Percentiles rank a stretch among this genome's conserved stretches.
phyloP scores from a whole-genome alignment of 2,329 filamentous ascomycete species.

The Penicillium sp. region DNA sequence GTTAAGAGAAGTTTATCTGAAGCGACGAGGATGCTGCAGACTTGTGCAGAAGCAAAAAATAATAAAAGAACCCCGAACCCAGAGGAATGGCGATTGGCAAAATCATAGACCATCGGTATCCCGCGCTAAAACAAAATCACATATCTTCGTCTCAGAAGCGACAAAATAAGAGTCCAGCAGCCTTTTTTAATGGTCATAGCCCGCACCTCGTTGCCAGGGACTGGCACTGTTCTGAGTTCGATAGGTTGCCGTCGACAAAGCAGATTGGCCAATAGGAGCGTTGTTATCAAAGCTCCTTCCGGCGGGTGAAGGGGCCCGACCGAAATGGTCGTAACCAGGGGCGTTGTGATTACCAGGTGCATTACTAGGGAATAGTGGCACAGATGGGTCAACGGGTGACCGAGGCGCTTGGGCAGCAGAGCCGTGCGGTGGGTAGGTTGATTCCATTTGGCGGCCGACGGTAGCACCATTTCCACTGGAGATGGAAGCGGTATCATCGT shows the following conservation, averaged over 20 bases:
- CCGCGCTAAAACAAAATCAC: slow-evolving; percentile 33
- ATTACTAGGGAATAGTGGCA: slow-evolving; percentile 48
- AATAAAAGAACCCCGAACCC: slow-evolving; percentile 22
- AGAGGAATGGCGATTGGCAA: slow-evolving; percentile 20
- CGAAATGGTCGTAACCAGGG: slow-evolving; percentile 35
- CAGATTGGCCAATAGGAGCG: slow-evolving; percentile 34
- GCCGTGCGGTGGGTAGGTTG: slow-evolving; percentile 28
- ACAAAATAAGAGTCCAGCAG: slow-evolving; percentile 20
- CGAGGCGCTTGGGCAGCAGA: slow-evolving; percentile 41
- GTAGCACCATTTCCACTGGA: slow-evolving; percentile 51
- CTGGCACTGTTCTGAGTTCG: slow-evolving; percentile 55
- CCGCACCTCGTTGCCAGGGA: slow-evolving; percentile 65
- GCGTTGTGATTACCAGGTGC: slow-evolving; percentile 40
- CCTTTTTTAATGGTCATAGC: slow-evolving; percentile 56
- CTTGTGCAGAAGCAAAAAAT: slow-evolving; percentile 9
- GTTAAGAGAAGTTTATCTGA: slow-evolving; percentile 9
- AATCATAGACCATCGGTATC: slow-evolving; percentile 27
- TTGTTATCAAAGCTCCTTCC: slow-evolving; percentile 30
- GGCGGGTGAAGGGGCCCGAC: slow-evolving; percentile 34
- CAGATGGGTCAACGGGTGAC: slow-evolving; percentile 50
- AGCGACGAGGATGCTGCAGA: slow-evolving; percentile 3
- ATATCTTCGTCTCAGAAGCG: slow-evolving; percentile 40
- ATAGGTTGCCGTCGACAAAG: slow-evolving; percentile 29
- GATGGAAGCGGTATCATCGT: slow-evolving; percentile 70
- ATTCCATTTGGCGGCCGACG: slow-evolving; percentile 47